Base-by-base conservation (phyloP, 768 basidiomycete species). In the Vararia minispora region DNA sequence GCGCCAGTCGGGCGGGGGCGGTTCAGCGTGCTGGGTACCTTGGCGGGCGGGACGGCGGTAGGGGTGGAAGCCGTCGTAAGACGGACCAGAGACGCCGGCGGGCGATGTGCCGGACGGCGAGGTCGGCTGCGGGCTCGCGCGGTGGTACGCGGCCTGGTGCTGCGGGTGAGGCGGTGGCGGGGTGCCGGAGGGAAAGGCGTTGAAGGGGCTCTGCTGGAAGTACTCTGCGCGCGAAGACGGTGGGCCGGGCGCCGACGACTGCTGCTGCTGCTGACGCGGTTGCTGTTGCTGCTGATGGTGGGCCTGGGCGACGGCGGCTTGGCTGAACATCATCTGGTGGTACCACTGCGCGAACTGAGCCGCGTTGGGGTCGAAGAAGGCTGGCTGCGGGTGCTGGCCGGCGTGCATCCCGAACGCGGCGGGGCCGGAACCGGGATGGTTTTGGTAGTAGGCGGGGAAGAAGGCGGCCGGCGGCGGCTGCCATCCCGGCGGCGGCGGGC, bases 281-380 rank as follows among this genome's bases (percentile, higher is more conserved):
- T n/a, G n/a, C n/a, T n/a, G n/a, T n/a, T n/a, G n/a, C n/a, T n/a
- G n/a, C n/a, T n/a, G n/a, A n/a, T 64, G 66, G 48, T 72, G 64
- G n/a, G 66, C 61, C 42, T 63, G 63, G 43, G 33, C 76, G 72
- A 33, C 77, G n/a, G n/a, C n/a, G n/a, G n/a, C n/a, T n/a, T n/a
- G 76, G 51, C 72, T 77, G 62, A 75, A 81, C 76, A 89, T 77
- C 85, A 88, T 87, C 52, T 88, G 85, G 59, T 87, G 85, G 61
- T 89, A 89, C 85, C 86, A 89, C 57, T 84, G 82, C 3, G 83
- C 79, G 40, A 77, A 74, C 40, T 85, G 73, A 46, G 80, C 81
- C 37, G 80, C 80, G 46, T 79, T 76, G 11, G 79, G 81, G 58
- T 87, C 82, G 51, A 77, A 85, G 56, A 74, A 85, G n/a, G 70